Conservation (phyloP, 768 basidiomycete species). For the Calocybe gangraenosa region DNA sequence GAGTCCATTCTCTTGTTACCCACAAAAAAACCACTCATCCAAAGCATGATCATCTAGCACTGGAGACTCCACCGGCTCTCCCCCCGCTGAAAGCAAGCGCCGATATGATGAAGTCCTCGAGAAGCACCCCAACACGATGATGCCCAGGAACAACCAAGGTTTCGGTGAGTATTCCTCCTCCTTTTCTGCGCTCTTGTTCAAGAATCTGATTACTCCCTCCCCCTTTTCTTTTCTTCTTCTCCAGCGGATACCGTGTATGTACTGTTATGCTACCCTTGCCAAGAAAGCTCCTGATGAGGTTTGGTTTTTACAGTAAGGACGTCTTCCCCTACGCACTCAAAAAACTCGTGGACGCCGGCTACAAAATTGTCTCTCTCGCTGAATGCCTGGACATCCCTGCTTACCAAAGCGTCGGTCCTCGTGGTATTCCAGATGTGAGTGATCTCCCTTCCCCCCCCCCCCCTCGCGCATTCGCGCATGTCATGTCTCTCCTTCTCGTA, state of each 20-base stretch:
- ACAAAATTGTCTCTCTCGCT: slow-evolving; percentile 36
- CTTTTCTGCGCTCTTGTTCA: not conserved
- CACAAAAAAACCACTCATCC: no score
- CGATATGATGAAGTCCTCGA: slow-evolving; percentile 23
- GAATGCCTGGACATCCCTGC: slow-evolving; percentile 34
- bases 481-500: no score
- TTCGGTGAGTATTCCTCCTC: slow-evolving; percentile 19
- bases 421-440: slow-evolving; percentile 28
- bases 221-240: no score
- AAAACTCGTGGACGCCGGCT: slow-evolving; percentile 31
- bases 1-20: no score
- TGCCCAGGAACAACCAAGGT: slow-evolving; percentile 38
- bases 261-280: no score
- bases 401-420: slow-evolving; percentile 29
- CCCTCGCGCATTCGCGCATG: no score
- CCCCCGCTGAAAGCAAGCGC: slow-evolving; percentile 19
- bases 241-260: no score
- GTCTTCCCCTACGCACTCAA: slow-evolving; percentile 34
- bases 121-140: slow-evolving; percentile 26
- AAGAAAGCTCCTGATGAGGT: not conserved
- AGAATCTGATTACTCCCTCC: no score
- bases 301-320: slow-evolving; percentile 19
- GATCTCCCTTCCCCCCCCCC: no score
- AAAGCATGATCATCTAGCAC: no score
- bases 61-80: no score